Percentiles rank a stretch among this genome's conserved stretches.
These are phyloP conservation scores for Schizothecium vesticola DNA, from an alignment of 495 filamentous ascomycete species.

Conservation along the genomic window DNA sequence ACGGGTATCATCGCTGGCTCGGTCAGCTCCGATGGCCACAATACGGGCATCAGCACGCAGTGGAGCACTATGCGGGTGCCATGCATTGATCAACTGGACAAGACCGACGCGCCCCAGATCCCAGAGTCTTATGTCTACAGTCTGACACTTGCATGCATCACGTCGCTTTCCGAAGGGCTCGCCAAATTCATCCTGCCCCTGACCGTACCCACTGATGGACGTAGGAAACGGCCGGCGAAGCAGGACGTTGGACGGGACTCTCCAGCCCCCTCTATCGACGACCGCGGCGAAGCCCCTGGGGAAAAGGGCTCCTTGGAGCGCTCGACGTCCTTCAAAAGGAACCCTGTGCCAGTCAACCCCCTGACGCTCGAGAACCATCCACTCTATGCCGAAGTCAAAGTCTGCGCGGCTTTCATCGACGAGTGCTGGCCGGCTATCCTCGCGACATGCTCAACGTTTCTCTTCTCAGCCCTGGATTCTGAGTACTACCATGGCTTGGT, in stretches of 20 bases:
- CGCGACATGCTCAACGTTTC: slow-evolving; percentile 88
- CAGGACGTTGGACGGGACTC: slow-evolving; percentile 42
- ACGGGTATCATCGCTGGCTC: slow-evolving; percentile 79
- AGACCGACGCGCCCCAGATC: slow-evolving; percentile 71
- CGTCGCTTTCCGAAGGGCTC: slow-evolving; percentile 79
- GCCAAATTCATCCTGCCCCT: slow-evolving; percentile 89
- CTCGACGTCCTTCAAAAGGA: slow-evolving; percentile 48
- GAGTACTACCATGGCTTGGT: slow-evolving; percentile 91
- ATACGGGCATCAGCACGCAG: slow-evolving; percentile 74
- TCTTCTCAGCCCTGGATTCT: slow-evolving; percentile 86
- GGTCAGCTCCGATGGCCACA: slow-evolving; percentile 58
- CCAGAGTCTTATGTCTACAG: slow-evolving; percentile 94
- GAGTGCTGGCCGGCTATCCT: slow-evolving; percentile 94
- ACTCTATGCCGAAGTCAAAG: slow-evolving; percentile 61
- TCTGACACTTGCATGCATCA: slow-evolving; percentile 82
- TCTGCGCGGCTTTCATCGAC: slow-evolving; percentile 75
- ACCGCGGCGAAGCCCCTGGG: slow-evolving; percentile 17
- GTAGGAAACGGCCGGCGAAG: slow-evolving; percentile 45
- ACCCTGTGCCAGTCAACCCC: slow-evolving; percentile 73
- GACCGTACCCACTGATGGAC: slow-evolving; percentile 63
- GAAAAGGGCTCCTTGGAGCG: slow-evolving; percentile 42
- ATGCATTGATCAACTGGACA: slow-evolving; percentile 92
- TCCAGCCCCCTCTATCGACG: slow-evolving; percentile 34
- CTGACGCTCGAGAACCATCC: slow-evolving; percentile 65
- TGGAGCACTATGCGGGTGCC: slow-evolving; percentile 87